phyloP scores from a whole-genome alignment of 176 grass and related monocot species.

The Triticum monococcum region DNA sequence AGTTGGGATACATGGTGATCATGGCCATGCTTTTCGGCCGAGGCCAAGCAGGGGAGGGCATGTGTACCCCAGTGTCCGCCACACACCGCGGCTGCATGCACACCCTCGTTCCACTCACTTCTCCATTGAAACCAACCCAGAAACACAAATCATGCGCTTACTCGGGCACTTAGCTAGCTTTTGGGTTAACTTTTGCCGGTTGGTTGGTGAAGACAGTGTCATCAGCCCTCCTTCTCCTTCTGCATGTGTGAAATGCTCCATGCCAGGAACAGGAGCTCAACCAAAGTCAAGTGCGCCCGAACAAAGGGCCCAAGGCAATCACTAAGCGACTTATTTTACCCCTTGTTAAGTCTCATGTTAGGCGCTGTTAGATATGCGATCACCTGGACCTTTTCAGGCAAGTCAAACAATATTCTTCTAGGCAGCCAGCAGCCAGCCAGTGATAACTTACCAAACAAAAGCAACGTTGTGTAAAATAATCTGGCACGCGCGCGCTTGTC shows the following conservation, averaged over 20 bases:
- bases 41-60: slow-evolving; percentile 26
- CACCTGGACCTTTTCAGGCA: slow-evolving; percentile 15
- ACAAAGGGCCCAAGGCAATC: background rate
- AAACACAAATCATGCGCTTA: slow-evolving; percentile 26
- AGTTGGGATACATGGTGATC: background rate
- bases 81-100: background rate
- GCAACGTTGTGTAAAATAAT: background rate
- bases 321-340: background rate
- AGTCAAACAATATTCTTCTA: slow-evolving; percentile 22
- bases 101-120: background rate
- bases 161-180: slow-evolving; percentile 1
- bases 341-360: slow-evolving; percentile 30
- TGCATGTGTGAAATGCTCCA: background rate
- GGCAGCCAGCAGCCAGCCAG: slow-evolving; percentile 18
- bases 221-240: background rate
- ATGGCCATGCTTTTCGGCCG: slow-evolving; percentile 8
- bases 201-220: slow-evolving; percentile 31
- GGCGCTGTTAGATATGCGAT: slow-evolving; percentile 16
- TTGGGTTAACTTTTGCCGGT: background rate
- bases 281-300: slow-evolving; percentile 29
- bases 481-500: background rate
- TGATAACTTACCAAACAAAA: slow-evolving; percentile 39
- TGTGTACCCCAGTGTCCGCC: slow-evolving; percentile 39
- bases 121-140: background rate
- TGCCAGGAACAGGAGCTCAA: slow-evolving; percentile 8